Evolutionary conservation across 2,329 filamentous ascomycete genomes (phyloP).

Genomic region (Trichoderma sp.): DNA sequence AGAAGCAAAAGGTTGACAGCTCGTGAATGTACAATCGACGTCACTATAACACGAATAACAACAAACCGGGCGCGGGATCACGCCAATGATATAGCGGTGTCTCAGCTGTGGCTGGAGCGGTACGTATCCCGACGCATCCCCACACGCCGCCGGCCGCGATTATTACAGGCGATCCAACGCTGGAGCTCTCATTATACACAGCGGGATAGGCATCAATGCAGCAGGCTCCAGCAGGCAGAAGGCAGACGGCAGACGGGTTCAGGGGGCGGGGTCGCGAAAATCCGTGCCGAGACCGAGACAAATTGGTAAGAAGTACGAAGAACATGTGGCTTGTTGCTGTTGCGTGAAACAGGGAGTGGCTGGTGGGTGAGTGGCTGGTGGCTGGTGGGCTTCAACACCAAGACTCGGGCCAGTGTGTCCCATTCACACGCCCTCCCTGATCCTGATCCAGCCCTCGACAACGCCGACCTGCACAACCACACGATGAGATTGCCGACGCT

Average conservation of each 20-base stretch:
- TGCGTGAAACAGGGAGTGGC: background rate
- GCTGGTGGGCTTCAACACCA: slow-evolving; percentile 8
- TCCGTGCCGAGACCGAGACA: slow-evolving; percentile 32
- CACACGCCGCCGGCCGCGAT: slow-evolving; percentile 10
- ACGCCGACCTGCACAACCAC: slow-evolving; percentile 33
- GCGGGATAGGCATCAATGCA: slow-evolving; percentile 20
- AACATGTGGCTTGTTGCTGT: slow-evolving; percentile 9
- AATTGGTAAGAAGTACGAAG: background rate
- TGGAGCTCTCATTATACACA: background rate
- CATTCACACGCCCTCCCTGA: slow-evolving; percentile 23
- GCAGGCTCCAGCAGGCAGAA: slow-evolving; percentile 3
- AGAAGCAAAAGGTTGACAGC: background rate
- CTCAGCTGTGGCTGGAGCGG: slow-evolving; percentile 27
- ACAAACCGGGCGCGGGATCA: slow-evolving; percentile 19
- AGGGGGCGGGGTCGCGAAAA: slow-evolving; percentile 32
- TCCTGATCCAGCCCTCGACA: slow-evolving; percentile 35
- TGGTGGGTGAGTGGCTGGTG: background rate
- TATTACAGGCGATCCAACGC: slow-evolving; percentile 20
- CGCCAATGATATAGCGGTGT: slow-evolving; percentile 27
- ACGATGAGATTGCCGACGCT: slow-evolving; percentile 68
- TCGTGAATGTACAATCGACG: slow-evolving; percentile 24
- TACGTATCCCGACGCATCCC: slow-evolving; percentile 7
- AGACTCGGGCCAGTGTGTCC: slow-evolving; percentile 28
- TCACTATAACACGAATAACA: slow-evolving; percentile 23
- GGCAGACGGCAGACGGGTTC: background rate